These are phyloP conservation scores for Paramecium bursaria DNA, from an alignment of 73 alveolate species.

Conservation along the genomic window DNA sequence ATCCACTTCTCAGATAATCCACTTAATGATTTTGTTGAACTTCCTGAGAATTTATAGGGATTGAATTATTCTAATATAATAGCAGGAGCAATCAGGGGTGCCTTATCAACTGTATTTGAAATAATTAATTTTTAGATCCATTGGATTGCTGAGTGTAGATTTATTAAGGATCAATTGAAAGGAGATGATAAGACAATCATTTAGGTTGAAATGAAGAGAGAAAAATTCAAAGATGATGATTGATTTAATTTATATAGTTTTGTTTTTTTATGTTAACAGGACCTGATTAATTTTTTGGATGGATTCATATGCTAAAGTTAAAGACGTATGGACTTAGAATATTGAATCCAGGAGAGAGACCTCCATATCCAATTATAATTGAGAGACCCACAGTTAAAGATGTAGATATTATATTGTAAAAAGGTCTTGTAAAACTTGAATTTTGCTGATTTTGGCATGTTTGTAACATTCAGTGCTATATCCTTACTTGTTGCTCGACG, in stretches of 20 bases:
- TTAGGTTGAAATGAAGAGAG: constrained; percentile 63
- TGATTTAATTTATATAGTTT: constrained; percentile 57
- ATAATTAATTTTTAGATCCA: constrained; percentile 21
- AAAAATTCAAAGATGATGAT: constrained; percentile 69
- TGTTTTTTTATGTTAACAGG: constrained; percentile 9
- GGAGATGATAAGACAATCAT: constrained; percentile 66
- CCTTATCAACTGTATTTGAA: constrained; percentile 50
- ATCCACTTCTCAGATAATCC: constrained; percentile 62
- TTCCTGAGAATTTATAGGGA: constrained; percentile 69
- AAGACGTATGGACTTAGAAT: neutral
- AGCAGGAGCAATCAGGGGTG: constrained; percentile 71
- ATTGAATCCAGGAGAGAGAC: constrained; percentile 75
- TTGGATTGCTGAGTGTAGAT: constrained; percentile 53
- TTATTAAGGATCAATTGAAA: constrained; percentile 53
- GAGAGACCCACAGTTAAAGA: constrained; percentile 74
- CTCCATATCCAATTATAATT: constrained; percentile 81
- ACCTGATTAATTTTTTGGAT: constrained; percentile 52
- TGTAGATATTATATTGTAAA: constrained; percentile 1
- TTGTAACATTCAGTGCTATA: constrained; percentile 43
- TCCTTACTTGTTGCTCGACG: constrained; percentile 22
- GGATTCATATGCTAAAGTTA: constrained; percentile 25
- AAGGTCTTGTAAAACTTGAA: constrained; percentile 66
- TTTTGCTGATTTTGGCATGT: constrained; percentile 72
- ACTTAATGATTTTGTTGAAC: constrained; percentile 67
- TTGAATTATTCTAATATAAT: constrained; percentile 62